Conservation (phyloP, 139 green algal species). For the Auxenochlorella pyrenoidosa region DNA sequence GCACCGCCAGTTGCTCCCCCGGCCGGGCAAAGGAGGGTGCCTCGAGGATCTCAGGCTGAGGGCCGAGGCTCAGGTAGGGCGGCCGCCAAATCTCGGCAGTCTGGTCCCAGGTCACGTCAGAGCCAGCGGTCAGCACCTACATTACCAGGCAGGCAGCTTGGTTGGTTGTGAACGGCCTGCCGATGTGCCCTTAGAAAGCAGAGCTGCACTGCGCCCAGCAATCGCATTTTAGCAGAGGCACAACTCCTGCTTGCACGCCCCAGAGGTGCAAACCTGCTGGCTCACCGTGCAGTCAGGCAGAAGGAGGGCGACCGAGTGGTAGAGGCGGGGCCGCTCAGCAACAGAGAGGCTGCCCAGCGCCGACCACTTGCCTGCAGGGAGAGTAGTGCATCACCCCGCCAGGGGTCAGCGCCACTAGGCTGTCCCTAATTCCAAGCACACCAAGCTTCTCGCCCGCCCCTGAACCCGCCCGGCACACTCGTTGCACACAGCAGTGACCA, state of each 20-base stretch:
- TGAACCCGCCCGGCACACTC: too few relatives aligned
- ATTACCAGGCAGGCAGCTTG: too few relatives aligned
- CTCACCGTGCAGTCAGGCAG: conserved; percentile 9
- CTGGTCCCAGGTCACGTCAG: conserved; percentile 5
- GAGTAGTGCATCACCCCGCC: neutral
- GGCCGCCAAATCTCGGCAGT: conserved; percentile 21
- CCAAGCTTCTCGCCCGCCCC: too few relatives aligned
- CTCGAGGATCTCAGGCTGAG: neutral
- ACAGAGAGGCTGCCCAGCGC: neutral
- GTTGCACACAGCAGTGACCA: too few relatives aligned
- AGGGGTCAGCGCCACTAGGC: neutral
- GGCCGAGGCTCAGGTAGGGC: conserved; percentile 18
- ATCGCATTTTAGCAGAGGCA: neutral
- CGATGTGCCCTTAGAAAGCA: too few relatives aligned
- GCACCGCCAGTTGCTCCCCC: neutral
- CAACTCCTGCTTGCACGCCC: neutral
- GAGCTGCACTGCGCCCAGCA: too few relatives aligned
- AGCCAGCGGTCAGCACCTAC: neutral
- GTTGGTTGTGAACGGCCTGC: too few relatives aligned
- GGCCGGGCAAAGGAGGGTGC: neutral
- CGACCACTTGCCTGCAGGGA: neutral
- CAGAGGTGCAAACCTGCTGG: neutral
- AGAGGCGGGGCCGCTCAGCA: conserved; percentile 11
- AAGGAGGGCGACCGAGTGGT: conserved; percentile 9
- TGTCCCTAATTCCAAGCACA: neutral